Evolutionary conservation across 2,329 filamentous ascomycete genomes (phyloP), one percentile per base, ranked within the genome.

Genomic region (Graphilbum fragrans): DNA sequence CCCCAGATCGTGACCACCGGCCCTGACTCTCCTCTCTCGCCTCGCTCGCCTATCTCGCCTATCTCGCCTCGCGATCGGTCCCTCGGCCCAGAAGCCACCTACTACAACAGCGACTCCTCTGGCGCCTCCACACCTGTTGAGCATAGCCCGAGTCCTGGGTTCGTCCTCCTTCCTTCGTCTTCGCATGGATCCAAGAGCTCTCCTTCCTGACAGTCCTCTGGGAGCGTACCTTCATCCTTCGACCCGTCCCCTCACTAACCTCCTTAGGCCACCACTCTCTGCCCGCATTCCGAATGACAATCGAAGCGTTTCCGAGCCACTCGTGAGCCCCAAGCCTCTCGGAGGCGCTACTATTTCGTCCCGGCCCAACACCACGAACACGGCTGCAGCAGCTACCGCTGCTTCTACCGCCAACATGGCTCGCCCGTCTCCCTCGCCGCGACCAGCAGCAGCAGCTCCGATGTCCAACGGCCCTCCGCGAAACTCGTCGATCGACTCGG

Each of bases 401-500:
- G 64, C 65, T 44, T 53, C 58, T 41, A 52, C 23, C 12, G 23
- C 29, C 29, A 31, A 5, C 29, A 31, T 31, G 29, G 29, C 58
- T 41, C 60, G 55, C 47, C 54, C 63, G 45, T 59, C 58, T 14
- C 11, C 29, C 47, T 74, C 74, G 58, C 58, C 41, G 53, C 7
- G 6, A 14, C 29, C 14, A 16, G 6, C 61, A 34, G 56, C 60
- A 34, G 64, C 60, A 51, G 58, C 56, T 48, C 63, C 65, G 43
- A 53, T 58, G 41, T 52, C 53, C 34, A 63, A 61, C 46, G 60
- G 55, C 32, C 47, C 63, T 18, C 76, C 80, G 42, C 78, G 88
- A 53, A 94, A 83, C 42, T 83, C 84, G 4, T 95, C 90, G 11
- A 90, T 94, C 53, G 90, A 96, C 59, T 95, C 88, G 11, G 83